phyloP scores from a whole-genome alignment of 208 protist species.

The Crithidia mellificae region DNA sequence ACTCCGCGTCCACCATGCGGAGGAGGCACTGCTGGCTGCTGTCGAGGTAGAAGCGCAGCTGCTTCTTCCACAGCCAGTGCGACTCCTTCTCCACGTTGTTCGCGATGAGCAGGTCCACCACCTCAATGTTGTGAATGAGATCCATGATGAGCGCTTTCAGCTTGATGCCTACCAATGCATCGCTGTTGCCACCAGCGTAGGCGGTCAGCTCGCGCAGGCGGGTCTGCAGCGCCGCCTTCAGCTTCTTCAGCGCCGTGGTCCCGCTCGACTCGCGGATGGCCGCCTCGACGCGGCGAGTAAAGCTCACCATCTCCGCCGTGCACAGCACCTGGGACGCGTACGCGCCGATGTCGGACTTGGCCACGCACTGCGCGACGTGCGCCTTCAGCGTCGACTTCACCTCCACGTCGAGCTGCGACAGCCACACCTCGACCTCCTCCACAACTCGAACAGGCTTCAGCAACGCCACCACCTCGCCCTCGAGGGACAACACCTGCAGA shows the following conservation, averaged over 20 bases:
- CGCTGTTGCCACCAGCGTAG: slow-evolving; percentile 83
- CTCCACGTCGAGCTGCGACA: slow-evolving; percentile 88
- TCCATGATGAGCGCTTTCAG: slow-evolving; percentile 97
- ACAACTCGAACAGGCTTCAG: slow-evolving; percentile 90
- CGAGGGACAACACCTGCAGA: slow-evolving; percentile 87
- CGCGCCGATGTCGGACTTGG: slow-evolving; percentile 81
- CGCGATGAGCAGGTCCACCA: slow-evolving; percentile 90
- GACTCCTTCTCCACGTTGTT: slow-evolving; percentile 76
- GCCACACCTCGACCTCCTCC: slow-evolving; percentile 95
- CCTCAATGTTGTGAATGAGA: slow-evolving; percentile 98
- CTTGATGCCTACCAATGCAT: slow-evolving; percentile 92
- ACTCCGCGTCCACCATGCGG: slow-evolving; percentile 94
- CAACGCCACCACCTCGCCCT: slow-evolving; percentile 95
- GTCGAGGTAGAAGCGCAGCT: slow-evolving; percentile 95
- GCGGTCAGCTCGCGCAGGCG: slow-evolving; percentile 82
- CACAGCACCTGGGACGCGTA: slow-evolving; percentile 96
- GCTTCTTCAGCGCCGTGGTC: slow-evolving; percentile 71
- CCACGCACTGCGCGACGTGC: slow-evolving; percentile 84
- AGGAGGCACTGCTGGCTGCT: slow-evolving; percentile 70
- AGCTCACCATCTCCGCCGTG: slow-evolving; percentile 93
- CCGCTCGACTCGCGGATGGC: slow-evolving; percentile 76
- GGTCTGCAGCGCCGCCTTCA: slow-evolving; percentile 73
- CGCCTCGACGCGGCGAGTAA: slow-evolving; percentile 90
- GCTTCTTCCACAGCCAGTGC: slow-evolving; percentile 97
- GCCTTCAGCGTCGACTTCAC: slow-evolving; percentile 93